These are phyloP conservation scores for Sporisorium graminicola DNA, from an alignment of 1,284 basidiomycete species.

Conservation along the genomic window DNA sequence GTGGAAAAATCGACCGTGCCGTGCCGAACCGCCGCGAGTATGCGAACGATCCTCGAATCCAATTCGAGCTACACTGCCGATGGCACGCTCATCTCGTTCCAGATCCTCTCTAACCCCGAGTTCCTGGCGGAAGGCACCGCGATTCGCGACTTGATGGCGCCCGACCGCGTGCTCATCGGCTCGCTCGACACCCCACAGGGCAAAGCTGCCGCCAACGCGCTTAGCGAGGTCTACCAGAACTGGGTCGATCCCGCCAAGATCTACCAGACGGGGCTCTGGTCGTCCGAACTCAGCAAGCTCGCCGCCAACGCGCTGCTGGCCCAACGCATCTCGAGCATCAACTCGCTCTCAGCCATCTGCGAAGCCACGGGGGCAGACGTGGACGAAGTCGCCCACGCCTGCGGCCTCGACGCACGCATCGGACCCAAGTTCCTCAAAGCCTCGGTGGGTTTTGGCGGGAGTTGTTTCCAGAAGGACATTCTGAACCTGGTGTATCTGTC, in stretches of 20 bases:
- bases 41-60: slow-evolving; percentile 98
- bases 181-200: slow-evolving; percentile 90
- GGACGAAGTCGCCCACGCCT: slow-evolving; percentile 94
- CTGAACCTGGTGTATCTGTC: slow-evolving; percentile 94
- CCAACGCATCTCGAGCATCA: slow-evolving; percentile 93
- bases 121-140: slow-evolving; percentile 99
- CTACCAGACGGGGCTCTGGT: slow-evolving; percentile 96
- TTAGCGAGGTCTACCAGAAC: slow-evolving; percentile 87
- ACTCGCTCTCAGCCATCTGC: slow-evolving; percentile 97
- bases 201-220: slow-evolving; percentile 80
- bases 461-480: slow-evolving; percentile 92
- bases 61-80: slow-evolving; percentile 76
- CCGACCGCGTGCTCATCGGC: slow-evolving; percentile 97
- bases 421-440: slow-evolving; percentile 96
- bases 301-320: slow-evolving; percentile 99
- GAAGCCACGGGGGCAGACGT: slow-evolving; percentile 99
- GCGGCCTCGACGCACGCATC: slow-evolving; percentile 91
- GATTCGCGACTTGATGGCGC: slow-evolving; percentile 85
- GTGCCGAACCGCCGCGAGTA: slow-evolving; percentile 96
- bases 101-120: slow-evolving; percentile 99
- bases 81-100: slow-evolving; percentile 88
- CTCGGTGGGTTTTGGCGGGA: slow-evolving; percentile 95
- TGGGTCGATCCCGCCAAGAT: slow-evolving; percentile 92
- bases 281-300: slow-evolving; percentile 96
- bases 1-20: slow-evolving; percentile 99